phyloP scores from a whole-genome alignment of 345 rosid species.

The Boechera retrofracta region DNA sequence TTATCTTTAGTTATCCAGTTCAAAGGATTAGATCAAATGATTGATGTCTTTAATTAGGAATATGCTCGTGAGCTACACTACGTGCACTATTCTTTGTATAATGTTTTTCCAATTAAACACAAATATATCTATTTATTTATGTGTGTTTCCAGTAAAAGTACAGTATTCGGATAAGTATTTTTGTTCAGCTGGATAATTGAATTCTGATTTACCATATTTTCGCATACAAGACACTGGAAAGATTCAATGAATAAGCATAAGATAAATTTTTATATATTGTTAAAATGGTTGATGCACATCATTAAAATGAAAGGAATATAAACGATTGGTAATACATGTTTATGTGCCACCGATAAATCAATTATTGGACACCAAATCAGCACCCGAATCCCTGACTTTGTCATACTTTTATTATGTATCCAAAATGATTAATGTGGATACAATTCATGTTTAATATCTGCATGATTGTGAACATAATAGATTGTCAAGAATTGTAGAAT shows the following conservation, averaged over 20 bases:
- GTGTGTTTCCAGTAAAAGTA: neutral
- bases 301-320: neutral
- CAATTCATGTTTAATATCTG: slow-evolving; percentile 13
- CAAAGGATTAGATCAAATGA: slow-evolving; percentile 34
- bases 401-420: slow-evolving; percentile 5
- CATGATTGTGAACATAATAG: neutral
- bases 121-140: too few species aligned
- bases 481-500: too few species aligned
- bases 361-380: slow-evolving; percentile 41
- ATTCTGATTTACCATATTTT: slow-evolving; percentile 8
- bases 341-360: slow-evolving; percentile 40
- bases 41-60: slow-evolving; percentile 36
- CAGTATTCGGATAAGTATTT: neutral
- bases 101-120: neutral
- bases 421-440: slow-evolving; percentile 28
- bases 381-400: slow-evolving; percentile 32
- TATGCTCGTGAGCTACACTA: slow-evolving; percentile 33
- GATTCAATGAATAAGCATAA: slow-evolving; percentile 12
- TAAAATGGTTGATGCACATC: neutral
- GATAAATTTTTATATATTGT: too few species aligned
- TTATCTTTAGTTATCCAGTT: neutral
- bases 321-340: slow-evolving; percentile 7
- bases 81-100: slow-evolving; percentile 16
- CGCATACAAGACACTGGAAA: neutral
- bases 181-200: neutral